Percentiles rank a stretch among this genome's conserved stretches.
Evolutionary conservation across 179 eudicot genomes (phyloP).

Genomic region (Beta macrorhiza): DNA sequence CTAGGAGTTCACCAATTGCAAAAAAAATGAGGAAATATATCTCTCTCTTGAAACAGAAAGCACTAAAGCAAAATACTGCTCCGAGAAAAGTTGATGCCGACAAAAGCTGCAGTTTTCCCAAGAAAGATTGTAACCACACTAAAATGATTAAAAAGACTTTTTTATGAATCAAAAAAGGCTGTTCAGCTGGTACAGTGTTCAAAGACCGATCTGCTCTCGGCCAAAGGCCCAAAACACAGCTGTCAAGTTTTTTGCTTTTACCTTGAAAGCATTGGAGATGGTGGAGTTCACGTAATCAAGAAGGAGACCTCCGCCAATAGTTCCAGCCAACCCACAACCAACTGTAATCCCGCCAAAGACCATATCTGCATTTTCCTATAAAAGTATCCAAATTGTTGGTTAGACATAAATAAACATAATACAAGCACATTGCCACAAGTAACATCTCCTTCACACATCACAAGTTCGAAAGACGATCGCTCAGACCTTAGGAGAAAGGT

Average conservation of each 20-base stretch:
- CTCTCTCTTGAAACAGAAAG: slow-evolving; percentile 74
- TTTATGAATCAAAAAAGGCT: no score
- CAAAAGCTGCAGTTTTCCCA: slow-evolving; percentile 63
- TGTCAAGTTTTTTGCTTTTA: slow-evolving; percentile 19
- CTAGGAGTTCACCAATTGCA: slow-evolving; percentile 75
- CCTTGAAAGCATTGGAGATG: slow-evolving; percentile 91
- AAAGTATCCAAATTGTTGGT: slow-evolving; percentile 6
- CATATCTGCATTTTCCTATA: slow-evolving; percentile 75
- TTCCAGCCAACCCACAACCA: slow-evolving; percentile 76
- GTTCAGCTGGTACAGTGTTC: no score
- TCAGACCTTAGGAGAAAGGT: neutral
- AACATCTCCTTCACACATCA: neutral
- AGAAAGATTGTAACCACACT: neutral
- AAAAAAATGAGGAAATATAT: slow-evolving; percentile 63
- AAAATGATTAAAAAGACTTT: slow-evolving; percentile 7
- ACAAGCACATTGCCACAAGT: slow-evolving; percentile 2
- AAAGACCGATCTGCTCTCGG: no score
- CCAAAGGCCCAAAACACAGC: neutral
- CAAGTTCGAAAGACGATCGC: neutral
- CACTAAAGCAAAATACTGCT: slow-evolving; percentile 75
- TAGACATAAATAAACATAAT: neutral
- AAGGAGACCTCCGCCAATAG: slow-evolving; percentile 72
- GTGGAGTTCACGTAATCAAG: slow-evolving; percentile 72
- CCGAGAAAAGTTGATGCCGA: slow-evolving; percentile 69
- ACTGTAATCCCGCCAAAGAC: slow-evolving; percentile 83